Conservation (phyloP, 306 rosid genomes). For the Begonia fuchsioides region DNA sequence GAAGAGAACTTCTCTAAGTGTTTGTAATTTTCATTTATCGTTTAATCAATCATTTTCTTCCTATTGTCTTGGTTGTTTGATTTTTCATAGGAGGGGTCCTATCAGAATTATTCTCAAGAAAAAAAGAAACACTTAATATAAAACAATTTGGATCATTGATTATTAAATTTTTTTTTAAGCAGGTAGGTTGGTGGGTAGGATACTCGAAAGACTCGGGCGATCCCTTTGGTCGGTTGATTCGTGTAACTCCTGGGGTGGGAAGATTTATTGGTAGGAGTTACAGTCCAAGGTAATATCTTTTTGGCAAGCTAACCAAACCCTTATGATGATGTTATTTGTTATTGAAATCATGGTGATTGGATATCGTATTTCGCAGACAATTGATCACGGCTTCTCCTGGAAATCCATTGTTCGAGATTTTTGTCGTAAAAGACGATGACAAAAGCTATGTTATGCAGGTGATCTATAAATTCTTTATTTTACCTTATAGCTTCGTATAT, state of each 20-base stretch:
- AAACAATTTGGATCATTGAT: conserved; percentile 6
- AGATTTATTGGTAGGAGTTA: conserved; percentile 69
- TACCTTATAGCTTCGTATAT: conserved; percentile 2
- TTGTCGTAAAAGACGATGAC: conserved; percentile 63
- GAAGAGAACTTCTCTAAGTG: too few species aligned
- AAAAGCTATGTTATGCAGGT: conserved; percentile 79
- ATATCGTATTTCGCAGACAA: conserved; percentile 46
- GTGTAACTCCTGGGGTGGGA: conserved; percentile 80
- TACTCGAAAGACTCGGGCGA: conserved; percentile 74
- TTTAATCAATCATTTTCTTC: too few species aligned
- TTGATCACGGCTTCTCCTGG: conserved; percentile 72
- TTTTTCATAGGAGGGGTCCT: too few species aligned
- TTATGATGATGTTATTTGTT: too few species aligned
- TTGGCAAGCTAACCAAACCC: neutral
- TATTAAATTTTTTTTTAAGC: conserved; percentile 17
- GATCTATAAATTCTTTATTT: conserved; percentile 12
- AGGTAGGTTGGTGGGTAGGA: conserved; percentile 99
- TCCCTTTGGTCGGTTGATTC: conserved; percentile 81
- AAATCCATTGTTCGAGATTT: conserved; percentile 83
- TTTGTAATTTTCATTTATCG: too few species aligned
- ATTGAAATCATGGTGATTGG: too few species aligned
- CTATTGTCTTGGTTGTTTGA: too few species aligned
- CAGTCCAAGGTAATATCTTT: conserved; percentile 62
- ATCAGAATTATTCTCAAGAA: neutral
- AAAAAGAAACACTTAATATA: neutral